These are phyloP conservation scores for Venturia nashicola DNA, from an alignment of 2,329 filamentous ascomycete genomes.

Conservation along the genomic window DNA sequence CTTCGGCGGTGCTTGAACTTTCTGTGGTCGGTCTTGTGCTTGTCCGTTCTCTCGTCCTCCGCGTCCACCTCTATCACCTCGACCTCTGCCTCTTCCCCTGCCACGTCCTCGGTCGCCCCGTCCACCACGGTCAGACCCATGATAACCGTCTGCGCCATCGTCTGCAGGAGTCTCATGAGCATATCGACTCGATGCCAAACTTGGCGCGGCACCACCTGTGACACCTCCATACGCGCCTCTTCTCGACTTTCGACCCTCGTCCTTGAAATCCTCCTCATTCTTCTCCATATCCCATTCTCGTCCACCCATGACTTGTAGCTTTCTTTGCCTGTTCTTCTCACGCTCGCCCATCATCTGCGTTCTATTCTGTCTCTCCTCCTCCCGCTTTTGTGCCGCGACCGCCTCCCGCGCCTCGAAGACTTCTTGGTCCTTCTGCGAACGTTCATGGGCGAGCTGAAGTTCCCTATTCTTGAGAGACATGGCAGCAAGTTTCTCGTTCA, in stretches of 20 bases:
- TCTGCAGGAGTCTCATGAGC: constrained; percentile 15
- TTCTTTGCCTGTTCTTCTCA: constrained; percentile 47
- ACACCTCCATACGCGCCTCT: constrained; percentile 42
- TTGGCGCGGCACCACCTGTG: constrained; percentile 19
- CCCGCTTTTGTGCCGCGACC: constrained; percentile 35
- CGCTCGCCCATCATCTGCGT: constrained; percentile 50
- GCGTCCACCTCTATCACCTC: constrained; percentile 20
- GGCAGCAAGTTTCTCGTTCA: constrained; percentile 46
- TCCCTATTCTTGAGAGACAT: constrained; percentile 51
- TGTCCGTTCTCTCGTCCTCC: constrained; percentile 14
- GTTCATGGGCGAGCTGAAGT: constrained; percentile 46
- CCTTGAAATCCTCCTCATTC: constrained; percentile 41
- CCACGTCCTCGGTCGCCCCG: constrained; percentile 22
- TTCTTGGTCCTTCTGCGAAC: constrained; percentile 56
- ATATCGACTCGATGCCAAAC: background rate
- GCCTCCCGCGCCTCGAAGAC: constrained; percentile 53
- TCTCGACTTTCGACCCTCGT: constrained; percentile 31
- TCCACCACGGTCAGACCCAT: constrained; percentile 18
- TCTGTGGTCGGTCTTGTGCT: constrained; percentile 5
- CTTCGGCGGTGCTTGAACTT: constrained; percentile 22
- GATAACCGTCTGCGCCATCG: constrained; percentile 16
- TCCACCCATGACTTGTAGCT: constrained; percentile 44
- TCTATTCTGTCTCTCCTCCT: constrained; percentile 38
- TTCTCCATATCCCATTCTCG: constrained; percentile 54
- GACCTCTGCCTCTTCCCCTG: constrained; percentile 18